A percentile compares a stretch with the other conserved stretches of the same genome.
Conservation (phyloP, 2,329 filamentous ascomycete species). For the Penicillium sp. region DNA sequence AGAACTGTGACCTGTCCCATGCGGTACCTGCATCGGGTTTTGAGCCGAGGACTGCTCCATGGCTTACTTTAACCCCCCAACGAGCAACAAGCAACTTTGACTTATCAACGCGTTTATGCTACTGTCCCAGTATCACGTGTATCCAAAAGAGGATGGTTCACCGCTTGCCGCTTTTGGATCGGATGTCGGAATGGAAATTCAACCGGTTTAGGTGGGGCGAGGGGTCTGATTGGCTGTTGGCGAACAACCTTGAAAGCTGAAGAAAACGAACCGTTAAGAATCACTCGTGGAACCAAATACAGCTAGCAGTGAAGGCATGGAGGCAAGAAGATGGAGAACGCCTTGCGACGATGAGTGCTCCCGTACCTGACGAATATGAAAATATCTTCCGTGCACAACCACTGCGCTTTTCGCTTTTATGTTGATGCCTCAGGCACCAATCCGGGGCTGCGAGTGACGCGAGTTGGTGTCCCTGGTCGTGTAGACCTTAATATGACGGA, state of each 20-base stretch:
- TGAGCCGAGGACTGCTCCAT: slow-evolving; percentile 37
- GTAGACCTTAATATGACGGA: background rate
- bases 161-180: slow-evolving; percentile 10
- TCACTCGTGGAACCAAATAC: background rate
- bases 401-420: background rate
- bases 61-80: slow-evolving; percentile 6
- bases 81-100: background rate
- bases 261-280: background rate
- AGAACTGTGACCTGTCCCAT: slow-evolving; percentile 25
- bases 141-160: slow-evolving; percentile 3
- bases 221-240: slow-evolving; percentile 3
- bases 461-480: background rate
- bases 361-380: background rate
- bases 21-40: slow-evolving; percentile 29
- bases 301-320: background rate
- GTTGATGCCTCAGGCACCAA: slow-evolving; percentile 18
- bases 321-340: background rate
- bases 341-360: background rate
- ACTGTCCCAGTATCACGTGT: slow-evolving; percentile 10
- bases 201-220: slow-evolving; percentile 1
- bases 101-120: slow-evolving; percentile 5
- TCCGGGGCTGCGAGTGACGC: slow-evolving; percentile 15
- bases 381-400: background rate
- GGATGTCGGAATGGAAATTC: slow-evolving; percentile 1
- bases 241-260: background rate